Conservation (phyloP, 257 asterid genomes). For the Nicotiana sylvestris region DNA sequence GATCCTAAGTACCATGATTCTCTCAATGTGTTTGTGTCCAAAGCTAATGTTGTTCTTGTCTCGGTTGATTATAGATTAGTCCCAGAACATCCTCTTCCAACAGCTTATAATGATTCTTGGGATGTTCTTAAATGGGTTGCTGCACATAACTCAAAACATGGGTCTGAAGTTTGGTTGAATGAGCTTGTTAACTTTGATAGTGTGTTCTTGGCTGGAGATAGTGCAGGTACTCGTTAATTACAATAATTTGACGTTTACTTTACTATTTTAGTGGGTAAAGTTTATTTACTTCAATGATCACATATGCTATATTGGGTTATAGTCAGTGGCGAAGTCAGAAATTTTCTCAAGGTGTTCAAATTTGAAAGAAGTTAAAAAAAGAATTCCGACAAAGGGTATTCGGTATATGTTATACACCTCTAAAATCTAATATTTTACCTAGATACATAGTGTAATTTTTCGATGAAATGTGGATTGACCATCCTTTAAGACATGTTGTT, state of each 20-base stretch:
- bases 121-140: slow-evolving; percentile 50
- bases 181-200: slow-evolving; percentile 38
- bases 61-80: slow-evolving; percentile 55
- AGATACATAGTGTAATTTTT: no score
- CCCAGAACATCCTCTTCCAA: slow-evolving; percentile 69
- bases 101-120: slow-evolving; percentile 68
- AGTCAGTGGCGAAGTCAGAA: no score
- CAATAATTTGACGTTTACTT: no score
- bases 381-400: no score
- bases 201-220: slow-evolving; percentile 70
- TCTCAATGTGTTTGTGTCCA: slow-evolving; percentile 41
- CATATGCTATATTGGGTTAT: no score
- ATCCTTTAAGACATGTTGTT: no score
- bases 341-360: no score
- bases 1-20: slow-evolving; percentile 55
- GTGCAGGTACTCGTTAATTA: slow-evolving; percentile 58
- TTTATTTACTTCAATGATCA: background rate
- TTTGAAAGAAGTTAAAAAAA: no score
- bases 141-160: slow-evolving; percentile 13
- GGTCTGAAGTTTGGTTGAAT: slow-evolving; percentile 36
- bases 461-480: no score
- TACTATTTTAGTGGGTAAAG: background rate
- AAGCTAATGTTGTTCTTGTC: slow-evolving; percentile 38
- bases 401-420: no score
- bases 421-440: no score